phyloP scores from a whole-genome alignment of 179 eudicot genomes.

The Actinidia chinensis region DNA sequence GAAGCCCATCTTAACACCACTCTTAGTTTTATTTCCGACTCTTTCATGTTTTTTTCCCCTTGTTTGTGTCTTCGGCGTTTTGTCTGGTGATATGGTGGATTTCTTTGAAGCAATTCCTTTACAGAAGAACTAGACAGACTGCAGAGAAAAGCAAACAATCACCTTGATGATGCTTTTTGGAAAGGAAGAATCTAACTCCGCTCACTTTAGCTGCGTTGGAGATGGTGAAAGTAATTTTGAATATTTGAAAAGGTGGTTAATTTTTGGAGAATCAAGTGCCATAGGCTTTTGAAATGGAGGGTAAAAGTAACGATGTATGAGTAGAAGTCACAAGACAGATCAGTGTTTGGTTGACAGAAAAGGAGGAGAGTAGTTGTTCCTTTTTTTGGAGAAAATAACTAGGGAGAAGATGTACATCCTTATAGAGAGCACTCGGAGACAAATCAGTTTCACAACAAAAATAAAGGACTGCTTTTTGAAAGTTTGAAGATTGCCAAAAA shows the following conservation, averaged over 20 bases:
- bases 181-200: not conserved
- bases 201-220: not conserved
- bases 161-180: not conserved
- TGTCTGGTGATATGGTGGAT: not conserved
- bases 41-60: too few species aligned
- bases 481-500: not conserved
- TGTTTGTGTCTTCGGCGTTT: not conserved
- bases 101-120: too few species aligned
- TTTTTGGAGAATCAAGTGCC: not conserved
- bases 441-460: constrained; percentile 17
- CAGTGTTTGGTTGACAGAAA: not conserved
- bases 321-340: not conserved
- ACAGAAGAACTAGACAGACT: too few species aligned
- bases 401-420: not conserved
- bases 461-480: not conserved
- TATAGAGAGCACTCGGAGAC: constrained; percentile 21
- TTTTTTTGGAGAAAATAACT: not conserved
- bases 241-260: too few species aligned
- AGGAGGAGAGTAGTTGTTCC: not conserved
- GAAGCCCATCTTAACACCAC: too few species aligned
- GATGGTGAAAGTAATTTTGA: not conserved
- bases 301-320: not conserved
- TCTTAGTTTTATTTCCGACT: too few species aligned
- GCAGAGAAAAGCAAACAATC: not conserved
- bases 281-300: not conserved